Evolutionary conservation across 345 rosid species (phyloP).

Genomic region (Tarenaya hassleriana): DNA sequence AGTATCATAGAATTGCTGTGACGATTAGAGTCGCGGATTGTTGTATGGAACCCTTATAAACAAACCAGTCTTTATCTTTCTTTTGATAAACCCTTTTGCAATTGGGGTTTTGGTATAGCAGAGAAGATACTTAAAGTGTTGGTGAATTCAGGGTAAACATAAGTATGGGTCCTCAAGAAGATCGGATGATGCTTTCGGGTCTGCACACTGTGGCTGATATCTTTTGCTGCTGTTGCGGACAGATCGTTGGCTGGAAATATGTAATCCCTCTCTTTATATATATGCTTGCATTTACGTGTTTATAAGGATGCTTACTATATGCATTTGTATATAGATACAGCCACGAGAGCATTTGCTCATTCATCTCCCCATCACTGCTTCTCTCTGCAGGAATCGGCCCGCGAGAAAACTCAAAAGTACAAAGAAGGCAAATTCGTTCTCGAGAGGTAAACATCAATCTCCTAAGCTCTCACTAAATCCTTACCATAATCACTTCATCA

Average conservation of each 20-base stretch:
- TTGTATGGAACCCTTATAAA: background rate
- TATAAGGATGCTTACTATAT: too few relatives aligned
- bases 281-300: too few relatives aligned
- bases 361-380: background rate
- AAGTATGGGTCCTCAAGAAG: slow-evolving; percentile 55
- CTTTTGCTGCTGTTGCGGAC: slow-evolving; percentile 88
- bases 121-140: background rate
- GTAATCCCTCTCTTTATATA: slow-evolving; percentile 48
- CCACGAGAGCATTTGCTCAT: background rate
- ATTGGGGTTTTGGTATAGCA: background rate
- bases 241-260: slow-evolving; percentile 92
- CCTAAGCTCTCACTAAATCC: background rate
- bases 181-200: slow-evolving; percentile 76
- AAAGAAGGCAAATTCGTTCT: slow-evolving; percentile 81
- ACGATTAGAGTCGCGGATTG: background rate
- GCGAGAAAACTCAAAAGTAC: slow-evolving; percentile 63
- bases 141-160: slow-evolving; percentile 64
- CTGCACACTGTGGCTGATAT: slow-evolving; percentile 78
- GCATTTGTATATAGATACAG: too few relatives aligned
- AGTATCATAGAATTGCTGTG: too few relatives aligned
- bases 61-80: background rate
- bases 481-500: slow-evolving; percentile 1
- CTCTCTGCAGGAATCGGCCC: slow-evolving; percentile 55
- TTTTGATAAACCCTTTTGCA: background rate
- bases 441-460: slow-evolving; percentile 50